Evolutionary conservation across 2,329 filamentous ascomycete species (phyloP), one percentile per base, ranked within the genome.

Genomic region (Myriangium duriaei): DNA sequence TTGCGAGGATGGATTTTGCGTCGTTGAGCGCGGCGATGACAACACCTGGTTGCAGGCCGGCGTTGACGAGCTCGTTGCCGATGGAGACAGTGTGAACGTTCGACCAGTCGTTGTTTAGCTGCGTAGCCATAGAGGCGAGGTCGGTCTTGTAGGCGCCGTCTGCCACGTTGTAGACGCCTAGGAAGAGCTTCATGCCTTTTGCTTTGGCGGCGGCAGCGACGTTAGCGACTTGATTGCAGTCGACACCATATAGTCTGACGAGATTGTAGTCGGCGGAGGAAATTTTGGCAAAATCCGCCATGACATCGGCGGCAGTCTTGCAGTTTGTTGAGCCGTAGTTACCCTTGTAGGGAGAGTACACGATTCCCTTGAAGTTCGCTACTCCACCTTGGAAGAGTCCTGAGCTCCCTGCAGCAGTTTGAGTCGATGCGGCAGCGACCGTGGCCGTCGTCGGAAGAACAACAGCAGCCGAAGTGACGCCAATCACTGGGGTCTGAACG

Each of bases 41-140:
- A 35, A 69, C 58, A 1, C 49, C 48, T 1, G 72, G 65, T 4
- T 66, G 68, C 26, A 65, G 56, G 29, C 74, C 73, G 36, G 67
- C 70, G 58, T 83, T 80, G 55, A 93, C 75, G 21, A 80, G 65
- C 58, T 93, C 85, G 54, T 93, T 93, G 44, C 84, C 85, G 30
- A 93, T 70, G 40, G 74, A 73, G 51, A 93, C 68, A 2, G 81
- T 80, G 52, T 81, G 68, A 44, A 92, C 70, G 11, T 64, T 55
- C 34, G 63, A 65, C 82, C 82, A 93, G 56, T 82, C 72, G 18
- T 69, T 65, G 4, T 61, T 59, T 30, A 81, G 65, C 11, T 70
- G 74, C 4, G 64, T 55, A 39, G 76, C 69, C 43, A 92, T 75
- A 18, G 61, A 65, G 7, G 67, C 47, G n/a, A 82, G 65, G 42